Evolutionary conservation across 352 stramenopile genomes (phyloP), one percentile per base, ranked within the genome.

Genomic region (Pythium coloratum): DNA sequence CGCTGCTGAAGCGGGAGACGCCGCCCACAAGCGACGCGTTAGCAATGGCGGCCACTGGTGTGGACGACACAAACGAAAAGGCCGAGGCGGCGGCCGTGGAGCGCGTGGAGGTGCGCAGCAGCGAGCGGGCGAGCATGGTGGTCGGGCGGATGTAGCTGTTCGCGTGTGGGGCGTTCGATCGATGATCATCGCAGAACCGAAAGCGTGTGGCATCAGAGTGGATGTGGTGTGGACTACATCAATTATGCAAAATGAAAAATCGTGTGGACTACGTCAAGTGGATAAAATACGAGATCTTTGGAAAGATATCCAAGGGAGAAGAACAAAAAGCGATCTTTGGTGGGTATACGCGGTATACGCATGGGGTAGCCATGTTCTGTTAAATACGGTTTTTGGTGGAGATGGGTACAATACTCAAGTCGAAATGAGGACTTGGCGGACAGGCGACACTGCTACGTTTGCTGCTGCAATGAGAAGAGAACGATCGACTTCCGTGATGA

Each of bases 51-150:
- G 28, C 26, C 0, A 33, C 24, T 55, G 47, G 47, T 20, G n/a
- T 26, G 38, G 53, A 5, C 55, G 44, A 69, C 38, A 59, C 53
- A 20, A 65, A 32, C 1, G 66, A 71, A 6, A 66, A 58, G 54
- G 59, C 56, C 51, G 59, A 64, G 13, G 61, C 64, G 57, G 64
- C 70, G 18, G 70, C 67, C 33, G 74, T 60, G 32, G 77, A 68
- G 67, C 78, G 81, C 44, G 84, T 69, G 62, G 54, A 26, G 9
- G 42, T 10, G 14, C 55, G 51, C 14, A 69, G 42, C 24, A 92
- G 70, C 70, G 84, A 92, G 64, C 82, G 82, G 24, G 77, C 70
- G 47, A 91, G 69, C 82, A 92, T 92, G 57, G 71, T 76, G 6
- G 4, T 53, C 34, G 38, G n/a, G 12, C 38, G 38, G 42, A 49